Percentiles rank a stretch among this genome's conserved stretches.
Conservation (phyloP, 2,329 filamentous ascomycete species). For the Mycosphaerella arachidis region DNA sequence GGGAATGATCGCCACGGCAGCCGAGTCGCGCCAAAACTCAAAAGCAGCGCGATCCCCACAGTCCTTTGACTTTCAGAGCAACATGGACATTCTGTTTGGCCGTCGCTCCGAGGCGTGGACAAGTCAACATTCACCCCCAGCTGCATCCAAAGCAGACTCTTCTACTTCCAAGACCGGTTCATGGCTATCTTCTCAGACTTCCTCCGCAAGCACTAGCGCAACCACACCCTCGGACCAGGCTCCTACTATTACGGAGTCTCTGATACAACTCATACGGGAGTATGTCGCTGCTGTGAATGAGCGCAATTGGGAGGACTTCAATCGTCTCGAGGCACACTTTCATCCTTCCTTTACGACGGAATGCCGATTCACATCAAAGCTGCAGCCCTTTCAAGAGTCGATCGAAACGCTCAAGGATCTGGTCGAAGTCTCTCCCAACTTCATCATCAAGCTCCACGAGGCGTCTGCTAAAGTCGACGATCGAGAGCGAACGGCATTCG, state of each 20-base stretch:
- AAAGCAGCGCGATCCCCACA: background rate
- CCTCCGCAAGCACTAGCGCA: background rate
- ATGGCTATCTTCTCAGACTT: background rate
- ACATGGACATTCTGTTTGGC: background rate
- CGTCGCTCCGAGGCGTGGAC: background rate
- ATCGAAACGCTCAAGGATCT: constrained; percentile 6
- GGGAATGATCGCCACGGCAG: background rate
- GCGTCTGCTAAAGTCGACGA: constrained; percentile 6
- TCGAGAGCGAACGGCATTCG: background rate
- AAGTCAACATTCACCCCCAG: background rate
- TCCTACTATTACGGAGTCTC: background rate
- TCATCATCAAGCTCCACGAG: constrained; percentile 1
- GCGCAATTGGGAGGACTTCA: background rate
- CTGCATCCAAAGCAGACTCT: background rate
- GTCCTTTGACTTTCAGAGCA: background rate
- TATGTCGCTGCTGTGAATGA: background rate
- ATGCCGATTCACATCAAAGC: constrained; percentile 5
- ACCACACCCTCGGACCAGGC: background rate
- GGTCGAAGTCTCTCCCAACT: constrained; percentile 3
- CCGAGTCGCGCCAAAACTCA: background rate
- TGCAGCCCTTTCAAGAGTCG: constrained; percentile 5
- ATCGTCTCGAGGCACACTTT: background rate
- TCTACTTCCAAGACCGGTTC: background rate
- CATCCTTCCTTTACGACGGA: constrained; percentile 20
- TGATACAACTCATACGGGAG: background rate